phyloP scores from a whole-genome alignment of 1,139 yeast genomes.

The Pneumocystis canis region DNA sequence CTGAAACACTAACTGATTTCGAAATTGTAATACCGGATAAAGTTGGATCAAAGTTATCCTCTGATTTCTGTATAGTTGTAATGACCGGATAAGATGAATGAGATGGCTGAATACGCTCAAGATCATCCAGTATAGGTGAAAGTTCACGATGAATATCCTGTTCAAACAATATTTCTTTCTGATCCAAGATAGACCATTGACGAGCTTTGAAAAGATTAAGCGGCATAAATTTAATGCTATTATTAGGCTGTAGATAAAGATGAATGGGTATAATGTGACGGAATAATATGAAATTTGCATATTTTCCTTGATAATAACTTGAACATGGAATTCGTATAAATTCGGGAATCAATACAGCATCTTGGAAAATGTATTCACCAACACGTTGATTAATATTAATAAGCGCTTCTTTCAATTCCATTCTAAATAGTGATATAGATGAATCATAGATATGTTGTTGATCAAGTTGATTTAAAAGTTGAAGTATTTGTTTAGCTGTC shows the following conservation, averaged over 20 bases:
- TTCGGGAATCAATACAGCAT: slow-evolving; percentile 5
- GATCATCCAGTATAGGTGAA: not conserved
- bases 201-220: slow-evolving; percentile 1
- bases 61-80: not conserved
- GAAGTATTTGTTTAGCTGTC: slow-evolving; percentile 2
- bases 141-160: slow-evolving; percentile 3
- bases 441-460: not conserved
- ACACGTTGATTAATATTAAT: not conserved
- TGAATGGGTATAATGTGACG: slow-evolving; percentile 6
- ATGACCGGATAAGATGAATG: not conserved
- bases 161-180: not conserved
- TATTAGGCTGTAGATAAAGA: not conserved
- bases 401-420: slow-evolving; percentile 5
- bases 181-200: slow-evolving; percentile 2
- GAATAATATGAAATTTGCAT: slow-evolving; percentile 4
- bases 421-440: not conserved
- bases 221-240: slow-evolving; percentile 1
- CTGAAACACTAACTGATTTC: not conserved
- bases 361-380: slow-evolving; percentile 3
- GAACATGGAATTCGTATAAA: slow-evolving; percentile 3
- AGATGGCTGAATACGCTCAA: not conserved
- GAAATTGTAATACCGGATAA: not conserved
- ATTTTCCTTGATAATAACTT: not conserved
- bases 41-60: not conserved
- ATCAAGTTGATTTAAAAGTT: not conserved